Conservation (phyloP, 148 eudicot genomes). For the Simmondsia chinensis region DNA sequence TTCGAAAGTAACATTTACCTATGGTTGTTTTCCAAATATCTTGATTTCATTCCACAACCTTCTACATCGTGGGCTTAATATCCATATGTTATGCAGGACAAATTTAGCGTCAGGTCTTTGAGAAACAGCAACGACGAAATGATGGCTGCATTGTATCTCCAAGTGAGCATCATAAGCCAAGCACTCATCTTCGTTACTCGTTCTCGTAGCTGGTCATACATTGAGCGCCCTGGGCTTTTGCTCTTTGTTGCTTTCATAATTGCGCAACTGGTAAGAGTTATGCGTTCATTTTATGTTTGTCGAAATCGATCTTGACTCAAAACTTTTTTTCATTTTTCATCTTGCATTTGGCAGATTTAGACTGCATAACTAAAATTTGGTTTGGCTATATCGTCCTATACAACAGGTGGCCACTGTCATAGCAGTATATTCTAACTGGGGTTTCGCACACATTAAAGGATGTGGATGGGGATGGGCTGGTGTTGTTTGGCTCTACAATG, state of each 20-base stretch:
- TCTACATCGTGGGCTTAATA: background rate
- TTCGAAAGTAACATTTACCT: no score
- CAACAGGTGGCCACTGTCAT: slow-evolving; percentile 30
- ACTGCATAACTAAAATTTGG: no score
- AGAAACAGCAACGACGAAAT: slow-evolving; percentile 15
- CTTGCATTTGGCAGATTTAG: no score
- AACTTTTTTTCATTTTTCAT: no score
- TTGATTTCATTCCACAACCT: background rate
- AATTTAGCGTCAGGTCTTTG: slow-evolving; percentile 11
- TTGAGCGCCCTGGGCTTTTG: slow-evolving; percentile 34
- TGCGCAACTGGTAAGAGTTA: slow-evolving; percentile 37
- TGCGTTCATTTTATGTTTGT: background rate
- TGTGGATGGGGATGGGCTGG: slow-evolving; percentile 48
- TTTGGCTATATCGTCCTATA: background rate
- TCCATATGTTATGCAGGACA: slow-evolving; percentile 7
- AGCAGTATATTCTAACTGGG: slow-evolving; percentile 41
- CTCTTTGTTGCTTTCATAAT: slow-evolving; percentile 28
- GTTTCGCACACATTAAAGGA: slow-evolving; percentile 32
- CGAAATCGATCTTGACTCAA: background rate
- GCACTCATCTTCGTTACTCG: slow-evolving; percentile 38
- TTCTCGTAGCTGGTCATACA: slow-evolving; percentile 37
- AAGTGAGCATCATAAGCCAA: slow-evolving; percentile 43
- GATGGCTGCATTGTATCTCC: slow-evolving; percentile 35
- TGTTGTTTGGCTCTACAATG: slow-evolving; percentile 34
- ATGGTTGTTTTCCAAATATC: background rate